These are phyloP conservation scores for Globisporangium sylvaticum DNA, from an alignment of 352 stramenopile genomes.

Conservation along the genomic window DNA sequence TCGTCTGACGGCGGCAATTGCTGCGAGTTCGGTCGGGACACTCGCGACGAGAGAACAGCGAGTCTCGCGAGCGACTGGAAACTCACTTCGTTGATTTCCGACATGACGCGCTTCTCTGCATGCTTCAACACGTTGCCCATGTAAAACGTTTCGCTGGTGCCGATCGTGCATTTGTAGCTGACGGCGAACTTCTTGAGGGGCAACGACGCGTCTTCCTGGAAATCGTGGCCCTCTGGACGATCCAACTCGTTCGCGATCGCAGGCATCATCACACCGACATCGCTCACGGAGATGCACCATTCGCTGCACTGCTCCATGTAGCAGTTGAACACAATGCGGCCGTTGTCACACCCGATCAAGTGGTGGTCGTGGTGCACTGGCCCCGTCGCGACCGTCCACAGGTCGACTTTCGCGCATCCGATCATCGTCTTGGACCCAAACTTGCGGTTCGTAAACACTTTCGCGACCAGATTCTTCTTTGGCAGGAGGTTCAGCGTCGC, in stretches of 20 bases:
- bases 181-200: constrained; percentile 87
- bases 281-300: constrained; percentile 87
- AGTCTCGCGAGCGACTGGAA: constrained; percentile 83
- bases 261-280: constrained; percentile 87
- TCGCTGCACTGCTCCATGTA: constrained; percentile 91
- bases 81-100: constrained; percentile 82
- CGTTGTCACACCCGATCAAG: constrained; percentile 81
- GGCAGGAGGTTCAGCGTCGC: constrained; percentile 47
- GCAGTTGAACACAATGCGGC: constrained; percentile 87
- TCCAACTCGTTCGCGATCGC: constrained; percentile 87
- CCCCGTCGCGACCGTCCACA: constrained; percentile 80
- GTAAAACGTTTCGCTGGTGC: constrained; percentile 84
- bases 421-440: constrained; percentile 80
- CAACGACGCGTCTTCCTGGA: constrained; percentile 85
- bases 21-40: constrained; percentile 65
- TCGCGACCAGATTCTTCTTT: constrained; percentile 62
- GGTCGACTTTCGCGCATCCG: constrained; percentile 67
- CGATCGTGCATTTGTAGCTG: constrained; percentile 89
- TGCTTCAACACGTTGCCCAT: constrained; percentile 84
- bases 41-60: constrained; percentile 77
- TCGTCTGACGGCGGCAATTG: constrained; percentile 43
- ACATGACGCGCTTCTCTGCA: constrained; percentile 65
- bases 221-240: constrained; percentile 85
- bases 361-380: constrained; percentile 88
- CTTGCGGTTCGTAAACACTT: constrained; percentile 81